These are phyloP conservation scores for Diaporthe ampelina DNA, from an alignment of 2,329 filamentous ascomycete genomes.

Conservation along the genomic window DNA sequence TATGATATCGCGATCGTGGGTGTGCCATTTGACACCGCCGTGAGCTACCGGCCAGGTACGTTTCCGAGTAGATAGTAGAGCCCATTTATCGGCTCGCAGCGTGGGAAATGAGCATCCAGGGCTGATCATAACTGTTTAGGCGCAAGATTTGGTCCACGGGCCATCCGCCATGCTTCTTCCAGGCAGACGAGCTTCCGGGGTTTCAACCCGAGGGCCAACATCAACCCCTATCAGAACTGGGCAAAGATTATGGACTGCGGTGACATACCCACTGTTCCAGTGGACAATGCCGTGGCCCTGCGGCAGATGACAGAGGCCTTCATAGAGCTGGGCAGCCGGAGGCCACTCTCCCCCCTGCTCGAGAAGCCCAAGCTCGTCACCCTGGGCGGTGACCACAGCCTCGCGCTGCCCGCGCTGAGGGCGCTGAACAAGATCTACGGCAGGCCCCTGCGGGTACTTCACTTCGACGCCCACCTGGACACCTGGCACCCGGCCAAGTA, in stretches of 20 bases:
- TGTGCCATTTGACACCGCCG: conserved; percentile 81
- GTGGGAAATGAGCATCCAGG: background rate
- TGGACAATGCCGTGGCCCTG: conserved; percentile 86
- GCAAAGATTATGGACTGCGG: conserved; percentile 88
- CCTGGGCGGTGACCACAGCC: conserved; percentile 80
- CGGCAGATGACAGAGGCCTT: conserved; percentile 88
- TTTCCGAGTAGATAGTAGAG: conserved; percentile 14
- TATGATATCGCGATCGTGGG: conserved; percentile 82
- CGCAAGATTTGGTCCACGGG: conserved; percentile 87
- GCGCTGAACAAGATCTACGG: conserved; percentile 74
- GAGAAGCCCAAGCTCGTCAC: conserved; percentile 72
- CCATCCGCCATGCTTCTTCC: conserved; percentile 86
- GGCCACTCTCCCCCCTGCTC: conserved; percentile 51
- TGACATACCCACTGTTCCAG: conserved; percentile 88
- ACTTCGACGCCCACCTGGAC: conserved; percentile 85
- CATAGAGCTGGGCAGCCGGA: conserved; percentile 70
- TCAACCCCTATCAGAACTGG: conserved; percentile 89
- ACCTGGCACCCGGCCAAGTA: conserved; percentile 90
- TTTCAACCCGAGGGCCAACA: conserved; percentile 84
- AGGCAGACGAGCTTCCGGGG: conserved; percentile 85
- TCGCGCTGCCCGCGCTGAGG: conserved; percentile 78
- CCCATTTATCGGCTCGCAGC: background rate
- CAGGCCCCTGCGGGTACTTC: conserved; percentile 76
- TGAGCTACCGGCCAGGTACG: conserved; percentile 76
- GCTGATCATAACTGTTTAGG: conserved; percentile 52